Conservation (phyloP, 805 yeast species). For the Starmerella khaoyaiensis region DNA sequence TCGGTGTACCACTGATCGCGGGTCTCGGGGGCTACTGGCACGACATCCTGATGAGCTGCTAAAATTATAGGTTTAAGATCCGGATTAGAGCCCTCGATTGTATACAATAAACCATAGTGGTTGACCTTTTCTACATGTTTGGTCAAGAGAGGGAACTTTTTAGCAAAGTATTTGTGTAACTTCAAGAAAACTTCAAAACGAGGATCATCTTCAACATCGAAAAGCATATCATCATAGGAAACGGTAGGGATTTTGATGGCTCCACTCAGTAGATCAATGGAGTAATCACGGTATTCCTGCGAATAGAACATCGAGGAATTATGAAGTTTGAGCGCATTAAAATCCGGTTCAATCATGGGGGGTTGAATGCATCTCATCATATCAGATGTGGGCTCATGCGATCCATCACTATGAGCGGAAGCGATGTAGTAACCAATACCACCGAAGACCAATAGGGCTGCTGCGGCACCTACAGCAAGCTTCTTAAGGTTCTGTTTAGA, state of each 20-base stretch:
- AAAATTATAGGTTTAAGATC: slow-evolving; percentile 50
- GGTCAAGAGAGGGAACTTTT: slow-evolving; percentile 44
- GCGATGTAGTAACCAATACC: too few species aligned
- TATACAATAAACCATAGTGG: slow-evolving; percentile 45
- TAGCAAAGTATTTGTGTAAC: slow-evolving; percentile 43
- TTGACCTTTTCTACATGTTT: slow-evolving; percentile 40
- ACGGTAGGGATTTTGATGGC: slow-evolving; percentile 59
- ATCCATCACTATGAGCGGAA: too few species aligned
- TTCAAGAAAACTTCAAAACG: slow-evolving; percentile 37
- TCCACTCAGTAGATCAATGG: slow-evolving; percentile 25
- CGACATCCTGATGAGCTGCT: slow-evolving; percentile 67
- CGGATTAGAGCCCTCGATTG: slow-evolving; percentile 44
- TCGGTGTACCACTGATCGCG: slow-evolving; percentile 45
- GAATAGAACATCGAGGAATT: slow-evolving; percentile 8
- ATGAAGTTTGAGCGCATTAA: slow-evolving; percentile 5
- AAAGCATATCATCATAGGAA: slow-evolving; percentile 40
- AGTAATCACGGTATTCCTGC: slow-evolving; percentile 10
- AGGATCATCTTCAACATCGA: slow-evolving; percentile 38
- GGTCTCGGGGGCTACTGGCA: slow-evolving; percentile 50
- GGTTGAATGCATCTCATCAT: slow-evolving; percentile 10
- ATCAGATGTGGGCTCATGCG: not conserved
- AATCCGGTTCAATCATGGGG: slow-evolving; percentile 5
- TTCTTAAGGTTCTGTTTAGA: not conserved
- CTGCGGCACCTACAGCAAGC: not conserved
- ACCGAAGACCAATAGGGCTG: slow-evolving; percentile 1